Evolutionary conservation across 1,139 yeast species (phyloP), one percentile per base, ranked within the genome.

Genomic region (Yamadazyma mexicana): DNA sequence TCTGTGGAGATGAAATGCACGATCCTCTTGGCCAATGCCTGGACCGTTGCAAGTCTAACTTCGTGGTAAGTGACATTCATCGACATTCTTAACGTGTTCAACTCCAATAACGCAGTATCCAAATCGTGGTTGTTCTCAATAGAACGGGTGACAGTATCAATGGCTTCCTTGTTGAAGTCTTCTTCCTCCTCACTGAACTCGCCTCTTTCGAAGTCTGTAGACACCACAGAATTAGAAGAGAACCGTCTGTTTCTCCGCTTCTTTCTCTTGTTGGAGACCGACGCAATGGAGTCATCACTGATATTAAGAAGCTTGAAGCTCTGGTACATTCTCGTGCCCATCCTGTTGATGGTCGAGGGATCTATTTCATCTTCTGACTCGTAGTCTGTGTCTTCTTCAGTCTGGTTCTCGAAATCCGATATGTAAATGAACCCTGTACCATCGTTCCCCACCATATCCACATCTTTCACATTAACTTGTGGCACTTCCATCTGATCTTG

Each of bases 41-140:
- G 73, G 28, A 82, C 70, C 0, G 96, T 88, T 5, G 96, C 95
- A 28, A 69, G 63, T 58, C 98, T 79, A 11, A 92, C 97, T 56
- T 91, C 96, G 55, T 87, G 95, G 61, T 92, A 92, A 0, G 94
- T 77, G 11, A 89, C 98, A 59, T 92, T 89, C 92, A 91, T 85
- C 50, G 96, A 87, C 98, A 94, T 92, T 64, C 98, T 79, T 55
- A 94, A 73, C 0, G 98, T 92, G 58, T 91, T 91, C 55, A 92
- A 76, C 63, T 92, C 98, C 48, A 94, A 69, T 50, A 88, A 69
- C 0, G 98, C 97, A 10, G 96, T 91, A 56, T 92, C 98, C 45
- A 88, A 74, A 54, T 87, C 95, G 62, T 92, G 98, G 57, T 88
- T 86, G 56, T 91, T 86, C 50, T 86, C 92, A 60, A 92, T 77